Percentiles rank a stretch among this genome's conserved stretches.
Evolutionary conservation across 2,329 filamentous ascomycete genomes (phyloP).

Genomic region (Bipolaris gigantea): DNA sequence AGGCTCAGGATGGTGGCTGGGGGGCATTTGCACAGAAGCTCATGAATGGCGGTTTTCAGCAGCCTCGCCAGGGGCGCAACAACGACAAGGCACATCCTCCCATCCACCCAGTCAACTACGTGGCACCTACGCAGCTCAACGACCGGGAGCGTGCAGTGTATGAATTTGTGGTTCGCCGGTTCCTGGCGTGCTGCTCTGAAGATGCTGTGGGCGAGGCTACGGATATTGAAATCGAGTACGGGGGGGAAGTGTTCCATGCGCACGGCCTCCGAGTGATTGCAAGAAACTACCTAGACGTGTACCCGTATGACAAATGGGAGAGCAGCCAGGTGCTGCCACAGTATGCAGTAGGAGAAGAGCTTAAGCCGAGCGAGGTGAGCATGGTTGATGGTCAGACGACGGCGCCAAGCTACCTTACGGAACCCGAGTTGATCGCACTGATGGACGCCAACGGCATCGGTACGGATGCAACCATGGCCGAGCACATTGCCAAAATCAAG

Average conservation of each 20-base stretch:
- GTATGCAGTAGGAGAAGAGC: constrained; percentile 77
- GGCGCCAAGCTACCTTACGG: constrained; percentile 83
- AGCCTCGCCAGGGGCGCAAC: constrained; percentile 79
- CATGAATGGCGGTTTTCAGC: constrained; percentile 73
- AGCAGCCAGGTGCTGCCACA: constrained; percentile 79
- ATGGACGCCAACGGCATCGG: constrained; percentile 99
- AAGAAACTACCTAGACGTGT: constrained; percentile 92
- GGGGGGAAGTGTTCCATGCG: constrained; percentile 78
- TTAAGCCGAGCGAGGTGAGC: constrained; percentile 84
- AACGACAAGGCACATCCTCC: constrained; percentile 98
- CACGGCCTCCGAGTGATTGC: constrained; percentile 83
- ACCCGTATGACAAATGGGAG: constrained; percentile 95
- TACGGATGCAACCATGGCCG: constrained; percentile 98
- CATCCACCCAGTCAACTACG: constrained; percentile 93
- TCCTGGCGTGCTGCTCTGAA: constrained; percentile 92
- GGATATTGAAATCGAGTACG: constrained; percentile 82
- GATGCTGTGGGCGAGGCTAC: constrained; percentile 87
- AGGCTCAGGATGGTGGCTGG: constrained; percentile 76
- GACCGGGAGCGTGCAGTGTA: constrained; percentile 76
- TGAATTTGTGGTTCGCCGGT: constrained; percentile 88
- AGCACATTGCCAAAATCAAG: constrained; percentile 96
- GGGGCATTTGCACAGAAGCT: constrained; percentile 77
- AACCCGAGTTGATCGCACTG: constrained; percentile 90
- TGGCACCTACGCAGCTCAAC: constrained; percentile 61
- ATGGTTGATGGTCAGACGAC: constrained; percentile 90